phyloP scores from a whole-genome alignment of 1,284 basidiomycete genomes.

The Fomitopsis schrenkii region DNA sequence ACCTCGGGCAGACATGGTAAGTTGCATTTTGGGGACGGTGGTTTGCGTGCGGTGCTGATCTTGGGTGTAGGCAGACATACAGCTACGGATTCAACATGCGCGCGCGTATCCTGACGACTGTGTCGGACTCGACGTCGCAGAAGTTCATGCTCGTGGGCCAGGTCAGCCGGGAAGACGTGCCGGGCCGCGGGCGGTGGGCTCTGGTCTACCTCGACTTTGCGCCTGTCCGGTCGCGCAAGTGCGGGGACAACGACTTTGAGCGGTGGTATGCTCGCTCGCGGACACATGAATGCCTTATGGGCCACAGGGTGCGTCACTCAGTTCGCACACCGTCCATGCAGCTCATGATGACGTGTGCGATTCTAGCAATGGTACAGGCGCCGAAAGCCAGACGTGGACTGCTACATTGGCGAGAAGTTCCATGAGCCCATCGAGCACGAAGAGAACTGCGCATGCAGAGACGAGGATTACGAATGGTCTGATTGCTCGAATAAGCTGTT shows the following conservation, averaged over 20 bases:
- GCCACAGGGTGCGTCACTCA: constrained; percentile 67
- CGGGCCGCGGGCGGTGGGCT: constrained; percentile 60
- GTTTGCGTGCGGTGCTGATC: neutral
- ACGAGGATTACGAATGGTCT: constrained; percentile 92
- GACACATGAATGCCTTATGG: constrained; percentile 86
- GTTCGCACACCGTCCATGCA: neutral
- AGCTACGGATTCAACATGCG: constrained; percentile 71
- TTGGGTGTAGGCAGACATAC: constrained; percentile 58
- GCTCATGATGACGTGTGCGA: neutral
- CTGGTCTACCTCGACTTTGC: constrained; percentile 86
- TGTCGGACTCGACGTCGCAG: constrained; percentile 91
- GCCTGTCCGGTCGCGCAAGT: constrained; percentile 65
- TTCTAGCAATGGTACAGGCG: constrained; percentile 89
- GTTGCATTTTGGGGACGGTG: constrained; percentile 22
- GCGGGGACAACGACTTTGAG: constrained; percentile 77
- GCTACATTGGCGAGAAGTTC: constrained; percentile 93
- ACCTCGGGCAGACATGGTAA: constrained; percentile 84
- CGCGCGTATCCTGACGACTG: constrained; percentile 75
- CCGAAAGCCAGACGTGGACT: constrained; percentile 81
- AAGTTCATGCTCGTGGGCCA: constrained; percentile 87
- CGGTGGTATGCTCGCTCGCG: constrained; percentile 79
- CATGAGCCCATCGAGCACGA: constrained; percentile 80
- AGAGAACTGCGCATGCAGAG: constrained; percentile 81
- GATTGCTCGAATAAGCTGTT: constrained; percentile 18
- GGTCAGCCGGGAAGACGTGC: constrained; percentile 61